Base-by-base conservation (phyloP, 208 protist species). In the Acanthamoeba triangularis region DNA sequence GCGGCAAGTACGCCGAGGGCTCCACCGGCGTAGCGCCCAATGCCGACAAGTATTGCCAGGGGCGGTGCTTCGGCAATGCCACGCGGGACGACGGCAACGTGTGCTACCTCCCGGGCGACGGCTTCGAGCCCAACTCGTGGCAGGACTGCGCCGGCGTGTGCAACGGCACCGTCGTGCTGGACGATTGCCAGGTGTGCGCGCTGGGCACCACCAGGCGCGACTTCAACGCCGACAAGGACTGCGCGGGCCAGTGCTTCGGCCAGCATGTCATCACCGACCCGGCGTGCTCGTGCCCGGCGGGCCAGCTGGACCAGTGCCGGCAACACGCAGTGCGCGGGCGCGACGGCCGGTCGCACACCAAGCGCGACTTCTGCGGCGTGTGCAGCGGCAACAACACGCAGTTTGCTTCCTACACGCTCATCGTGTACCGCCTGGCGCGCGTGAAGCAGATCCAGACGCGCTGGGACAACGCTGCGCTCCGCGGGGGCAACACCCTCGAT, bases 301-400 rank as follows among this genome's bases (percentile, higher is more conserved):
- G 52, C 10, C 47, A 88, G 80, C 90, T 76, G 16, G 90, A 94
- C 54, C 30, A 69, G 41, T 94, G 90, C 67, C 90, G 65, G 84
- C 90, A 94, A 94, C 69, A 84, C 67, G 30, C 41, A 54, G 30
- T 94, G 90, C 67, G 69, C 63, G 33, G 90, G 90, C 16, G 90
- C 67, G 90, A 94, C 49, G 61, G 67, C 61, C 49, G 35, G 28
- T 94, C 90, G 14, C 28, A 16, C 20, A 54, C 23, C 23, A 30
- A 13, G 41, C 11, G 35, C 11, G 90, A 94, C 90, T 69, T 76
- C 67, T 94, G 90, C 90, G 90, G 90, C 33, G 90, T 84, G 69
- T 94, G 90, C 90, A 67, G 90, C 67, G 90, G 90, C 90, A 82
- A 76, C 67, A 82, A 52, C 90, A 94, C 90, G 37, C 13, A 10